Base-by-base conservation (phyloP, 176 grass and related monocot species). In the Oryza australiensis region DNA sequence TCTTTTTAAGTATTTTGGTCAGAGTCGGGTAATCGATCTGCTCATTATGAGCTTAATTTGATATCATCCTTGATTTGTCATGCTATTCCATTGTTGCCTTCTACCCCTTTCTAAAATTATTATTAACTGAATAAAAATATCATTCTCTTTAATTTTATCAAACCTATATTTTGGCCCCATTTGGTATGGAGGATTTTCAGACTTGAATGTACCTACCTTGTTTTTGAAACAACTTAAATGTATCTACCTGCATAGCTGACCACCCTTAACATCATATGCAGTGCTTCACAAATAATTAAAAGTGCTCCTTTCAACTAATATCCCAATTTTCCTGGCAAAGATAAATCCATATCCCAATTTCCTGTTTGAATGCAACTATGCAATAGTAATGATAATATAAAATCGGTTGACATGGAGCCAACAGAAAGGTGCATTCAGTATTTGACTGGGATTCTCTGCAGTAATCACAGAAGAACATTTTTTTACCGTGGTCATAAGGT, bases 181-280 rank as follows among this genome's bases (percentile, higher is more conserved):
- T 20, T 6, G 49, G 5, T 20, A 20, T 53, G 49, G 49, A 53
- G 10, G 18, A 3, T 29, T 70, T 75, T 30, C 15, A 28, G 5
- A 38, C 14, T 81, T 42, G n/a, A 64, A 12, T 85, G 15, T 2
- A 26, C 2, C n/a, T n/a, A 40, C 51, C 20, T 2, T 55, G 9
- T 55, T 0, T 22, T 55, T 22, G 20, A 55, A 55, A 55, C 51
- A 22, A 55, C 14, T 55, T 55, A 55, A 55, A 55, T 55, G 51
- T 55, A 55, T 24, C 30, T 48, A 64, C 40, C 79, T 24, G 66
- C 49, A 53, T 18, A 26, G 67, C 1, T 65, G 73, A 82, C 73
- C 53, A 82, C 73, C 53, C 15, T 46, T 73, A 53, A 71, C 32
- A 77, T 77, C 64, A 12, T 40, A 81, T n/a, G 51, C 6, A 23